Evolutionary conservation across 805 yeast species (phyloP).

Genomic region (Dipodascus albidus): DNA sequence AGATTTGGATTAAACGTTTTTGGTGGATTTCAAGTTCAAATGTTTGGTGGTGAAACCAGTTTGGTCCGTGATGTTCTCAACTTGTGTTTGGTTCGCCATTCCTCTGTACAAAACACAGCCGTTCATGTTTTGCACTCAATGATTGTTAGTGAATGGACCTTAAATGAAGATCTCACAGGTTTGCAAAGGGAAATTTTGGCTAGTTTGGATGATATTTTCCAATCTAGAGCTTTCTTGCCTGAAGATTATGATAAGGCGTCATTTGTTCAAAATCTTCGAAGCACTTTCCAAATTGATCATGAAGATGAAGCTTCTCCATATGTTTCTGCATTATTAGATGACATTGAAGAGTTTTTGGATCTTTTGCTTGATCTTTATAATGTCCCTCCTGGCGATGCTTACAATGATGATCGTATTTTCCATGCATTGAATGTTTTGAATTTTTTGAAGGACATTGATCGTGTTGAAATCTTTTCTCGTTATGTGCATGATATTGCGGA

Average conservation of each 20-base stretch:
- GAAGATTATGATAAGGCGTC: slow-evolving; percentile 39
- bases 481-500: slow-evolving; percentile 66
- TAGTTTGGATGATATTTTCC: slow-evolving; percentile 55
- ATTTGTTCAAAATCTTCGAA: slow-evolving; percentile 40
- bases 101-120: slow-evolving; percentile 48
- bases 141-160: slow-evolving; percentile 52
- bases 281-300: slow-evolving; percentile 40
- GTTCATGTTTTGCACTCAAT: slow-evolving; percentile 61
- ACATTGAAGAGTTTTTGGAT: slow-evolving; percentile 41
- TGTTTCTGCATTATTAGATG: slow-evolving; percentile 36
- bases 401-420: slow-evolving; percentile 78
- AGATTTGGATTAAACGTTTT: slow-evolving; percentile 50
- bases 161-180: slow-evolving; percentile 45
- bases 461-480: slow-evolving; percentile 71
- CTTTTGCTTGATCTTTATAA: slow-evolving; percentile 54
- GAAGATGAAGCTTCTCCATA: slow-evolving; percentile 55
- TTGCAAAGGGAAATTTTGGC: slow-evolving; percentile 52
- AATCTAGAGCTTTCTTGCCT: slow-evolving; percentile 46
- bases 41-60: slow-evolving; percentile 41
- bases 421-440: slow-evolving; percentile 66
- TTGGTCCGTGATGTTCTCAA: slow-evolving; percentile 54
- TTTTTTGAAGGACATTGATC: slow-evolving; percentile 62
- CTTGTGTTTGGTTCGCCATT: slow-evolving; percentile 57
- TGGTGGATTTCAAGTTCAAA: slow-evolving; percentile 63
- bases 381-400: slow-evolving; percentile 74